These are phyloP conservation scores for Ceratobasidium sp. DNA, from an alignment of 1,284 basidiomycete genomes.

Conservation along the genomic window DNA sequence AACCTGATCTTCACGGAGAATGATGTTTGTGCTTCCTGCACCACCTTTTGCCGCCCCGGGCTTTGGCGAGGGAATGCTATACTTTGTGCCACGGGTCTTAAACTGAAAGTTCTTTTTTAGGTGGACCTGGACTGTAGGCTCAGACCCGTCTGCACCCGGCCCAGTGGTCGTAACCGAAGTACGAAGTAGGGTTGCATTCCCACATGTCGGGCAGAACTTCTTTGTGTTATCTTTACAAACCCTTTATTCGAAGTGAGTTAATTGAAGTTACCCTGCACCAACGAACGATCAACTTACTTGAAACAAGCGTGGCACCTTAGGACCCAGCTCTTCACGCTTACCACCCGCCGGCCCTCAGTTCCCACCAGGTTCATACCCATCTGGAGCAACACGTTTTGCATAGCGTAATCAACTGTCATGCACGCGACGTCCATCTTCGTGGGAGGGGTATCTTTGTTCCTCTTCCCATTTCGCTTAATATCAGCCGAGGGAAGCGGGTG, in stretches of 20 bases:
- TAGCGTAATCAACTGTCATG: conserved; percentile 98
- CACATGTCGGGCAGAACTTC: conserved; percentile 97
- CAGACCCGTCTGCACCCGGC: conserved; percentile 61
- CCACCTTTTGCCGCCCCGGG: conserved; percentile 87
- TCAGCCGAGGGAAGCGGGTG: conserved; percentile 69
- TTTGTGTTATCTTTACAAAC: conserved; percentile 94
- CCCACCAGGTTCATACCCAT: conserved; percentile 94
- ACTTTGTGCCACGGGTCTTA: conserved; percentile 88
- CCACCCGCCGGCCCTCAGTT: conserved; percentile 87
- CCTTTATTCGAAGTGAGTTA: conserved; percentile 55
- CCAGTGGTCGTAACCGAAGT: conserved; percentile 85
- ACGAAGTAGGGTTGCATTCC: conserved; percentile 88
- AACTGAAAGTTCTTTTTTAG: conserved; percentile 96
- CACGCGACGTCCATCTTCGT: conserved; percentile 66
- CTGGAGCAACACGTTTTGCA: conserved; percentile 97
- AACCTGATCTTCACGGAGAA: conserved; percentile 87
- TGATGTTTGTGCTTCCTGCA: conserved; percentile 67
- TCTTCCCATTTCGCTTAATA: conserved; percentile 49
- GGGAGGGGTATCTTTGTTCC: conserved; percentile 50
- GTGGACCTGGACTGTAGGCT: conserved; percentile 79
- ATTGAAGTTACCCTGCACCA: not conserved
- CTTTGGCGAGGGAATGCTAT: conserved; percentile 91
- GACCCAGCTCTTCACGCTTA: conserved; percentile 93
- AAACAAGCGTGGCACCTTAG: conserved; percentile 98
- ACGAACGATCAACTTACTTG: conserved; percentile 71